These are phyloP conservation scores for Gaertneriomyces semiglobifer DNA, from an alignment of 192 early-diverging fungal genomes.

Conservation along the genomic window DNA sequence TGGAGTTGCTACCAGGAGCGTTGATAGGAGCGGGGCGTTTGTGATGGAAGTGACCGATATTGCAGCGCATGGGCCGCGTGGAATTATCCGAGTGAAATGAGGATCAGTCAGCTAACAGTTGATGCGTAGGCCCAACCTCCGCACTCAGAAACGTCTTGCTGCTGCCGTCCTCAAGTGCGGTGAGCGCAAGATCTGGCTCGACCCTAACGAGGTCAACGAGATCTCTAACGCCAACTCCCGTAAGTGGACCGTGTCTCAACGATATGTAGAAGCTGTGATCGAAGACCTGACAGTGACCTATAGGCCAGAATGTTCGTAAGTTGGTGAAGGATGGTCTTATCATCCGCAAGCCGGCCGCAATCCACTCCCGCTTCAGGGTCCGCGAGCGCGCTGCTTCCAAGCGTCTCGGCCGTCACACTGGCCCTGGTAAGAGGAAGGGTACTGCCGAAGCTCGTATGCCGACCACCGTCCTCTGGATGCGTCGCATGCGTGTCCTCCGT, in stretches of 20 bases:
- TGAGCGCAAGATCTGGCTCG: constrained; percentile 97
- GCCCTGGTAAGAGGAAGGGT: constrained; percentile 68
- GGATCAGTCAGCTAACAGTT: not conserved
- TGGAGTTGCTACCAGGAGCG: not conserved
- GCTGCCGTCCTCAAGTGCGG: constrained; percentile 97
- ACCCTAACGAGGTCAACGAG: constrained; percentile 93
- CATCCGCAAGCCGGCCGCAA: constrained; percentile 85
- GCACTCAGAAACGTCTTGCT: constrained; percentile 92
- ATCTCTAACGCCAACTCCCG: constrained; percentile 98
- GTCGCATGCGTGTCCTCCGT: constrained; percentile 93
- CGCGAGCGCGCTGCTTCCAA: constrained; percentile 89
- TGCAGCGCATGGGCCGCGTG: too few species aligned
- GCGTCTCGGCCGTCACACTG: constrained; percentile 95
- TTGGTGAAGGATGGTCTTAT: constrained; percentile 95
- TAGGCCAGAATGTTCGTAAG: constrained; percentile 94
- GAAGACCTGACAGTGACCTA: constrained; percentile 3
- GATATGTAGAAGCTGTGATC: not conserved
- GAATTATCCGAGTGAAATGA: not conserved
- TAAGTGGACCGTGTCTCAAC: constrained; percentile 49
- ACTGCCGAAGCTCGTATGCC: constrained; percentile 92
- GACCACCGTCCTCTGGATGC: constrained; percentile 92
- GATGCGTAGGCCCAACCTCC: constrained; percentile 49
- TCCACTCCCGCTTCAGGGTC: constrained; percentile 90
- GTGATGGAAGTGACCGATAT: too few species aligned
- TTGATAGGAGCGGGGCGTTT: not conserved